phyloP scores from a whole-genome alignment of 352 stramenopile species.

The Pseudoperonospora humuli region DNA sequence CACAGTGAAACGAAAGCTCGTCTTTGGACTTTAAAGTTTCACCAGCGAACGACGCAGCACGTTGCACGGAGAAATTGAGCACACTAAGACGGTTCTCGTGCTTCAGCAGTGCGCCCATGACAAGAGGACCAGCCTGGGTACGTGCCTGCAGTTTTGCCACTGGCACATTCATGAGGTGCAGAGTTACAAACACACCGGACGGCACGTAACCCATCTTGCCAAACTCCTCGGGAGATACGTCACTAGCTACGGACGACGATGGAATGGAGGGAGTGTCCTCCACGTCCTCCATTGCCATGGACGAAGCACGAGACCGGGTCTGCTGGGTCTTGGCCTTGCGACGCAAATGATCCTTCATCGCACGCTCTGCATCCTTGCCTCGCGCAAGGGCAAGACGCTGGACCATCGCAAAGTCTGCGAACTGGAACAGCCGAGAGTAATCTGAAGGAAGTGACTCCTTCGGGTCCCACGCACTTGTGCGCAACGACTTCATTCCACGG shows the following conservation, averaged over 20 bases:
- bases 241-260: slow-evolving; percentile 18
- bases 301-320: slow-evolving; percentile 47
- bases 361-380: slow-evolving; percentile 63
- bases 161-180: slow-evolving; percentile 71
- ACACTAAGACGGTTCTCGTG: slow-evolving; percentile 98
- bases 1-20: slow-evolving; percentile 92
- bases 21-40: slow-evolving; percentile 96
- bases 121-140: slow-evolving; percentile 48
- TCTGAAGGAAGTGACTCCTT: slow-evolving; percentile 97
- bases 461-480: slow-evolving; percentile 94
- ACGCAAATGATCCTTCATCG: slow-evolving; percentile 55
- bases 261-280: slow-evolving; percentile 29
- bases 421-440: slow-evolving; percentile 96
- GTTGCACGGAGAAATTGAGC: slow-evolving; percentile 94
- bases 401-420: slow-evolving; percentile 92
- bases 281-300: slow-evolving; percentile 74
- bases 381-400: slow-evolving; percentile 88
- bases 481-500: slow-evolving; percentile 94
- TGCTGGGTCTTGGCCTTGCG: slow-evolving; percentile 36
- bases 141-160: slow-evolving; percentile 46
- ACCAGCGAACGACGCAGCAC: slow-evolving; percentile 51
- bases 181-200: slow-evolving; percentile 90
- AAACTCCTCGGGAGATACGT: slow-evolving; percentile 37
- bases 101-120: slow-evolving; percentile 86
- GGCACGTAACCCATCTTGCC: slow-evolving; percentile 82